Evolutionary conservation across 2,329 filamentous ascomycete genomes (phyloP).

Genomic region (Ophiobolus disseminans): DNA sequence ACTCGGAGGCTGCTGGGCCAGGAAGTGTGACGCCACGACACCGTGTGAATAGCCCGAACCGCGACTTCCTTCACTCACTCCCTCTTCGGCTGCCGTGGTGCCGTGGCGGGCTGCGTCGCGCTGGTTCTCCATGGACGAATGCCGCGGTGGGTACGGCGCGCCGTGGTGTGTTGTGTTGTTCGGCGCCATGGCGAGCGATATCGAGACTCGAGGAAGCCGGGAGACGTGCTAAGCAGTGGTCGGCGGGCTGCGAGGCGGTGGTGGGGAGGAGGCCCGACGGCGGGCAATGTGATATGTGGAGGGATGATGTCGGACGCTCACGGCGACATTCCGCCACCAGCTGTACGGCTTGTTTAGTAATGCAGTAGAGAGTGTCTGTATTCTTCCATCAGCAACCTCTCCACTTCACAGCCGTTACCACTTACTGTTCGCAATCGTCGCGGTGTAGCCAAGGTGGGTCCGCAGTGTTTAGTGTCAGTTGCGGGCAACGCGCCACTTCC

Average conservation of each 20-base stretch:
- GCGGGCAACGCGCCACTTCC: background rate
- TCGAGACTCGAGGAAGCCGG: constrained; percentile 6
- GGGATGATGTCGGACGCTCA: constrained; percentile 26
- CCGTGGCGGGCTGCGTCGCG: constrained; percentile 16
- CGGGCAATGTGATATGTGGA: constrained; percentile 4
- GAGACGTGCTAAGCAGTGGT: no score
- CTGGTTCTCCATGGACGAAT: constrained; percentile 23
- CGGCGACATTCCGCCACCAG: constrained; percentile 39
- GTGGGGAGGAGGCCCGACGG: constrained; percentile 1
- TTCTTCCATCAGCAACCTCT: background rate
- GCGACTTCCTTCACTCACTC: background rate
- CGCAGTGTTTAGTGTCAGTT: constrained; percentile 2
- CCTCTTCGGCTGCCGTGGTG: constrained; percentile 7
- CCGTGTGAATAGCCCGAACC: constrained; percentile 23
- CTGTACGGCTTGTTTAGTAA: constrained; percentile 9
- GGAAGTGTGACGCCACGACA: constrained; percentile 37
- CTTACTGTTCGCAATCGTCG: constrained; percentile 18
- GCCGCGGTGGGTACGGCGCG: constrained; percentile 20
- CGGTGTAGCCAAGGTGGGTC: constrained; percentile 8
- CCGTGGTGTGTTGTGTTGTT: constrained; percentile 14
- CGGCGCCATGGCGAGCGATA: constrained; percentile 14
- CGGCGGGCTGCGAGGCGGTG: background rate
- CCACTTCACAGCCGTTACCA: constrained; percentile 2
- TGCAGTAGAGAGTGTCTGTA: constrained; percentile 1
- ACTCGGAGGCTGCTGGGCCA: constrained; percentile 24